phyloP scores from a whole-genome alignment of 495 filamentous ascomycete species.

The Margaritispora aquatica region DNA sequence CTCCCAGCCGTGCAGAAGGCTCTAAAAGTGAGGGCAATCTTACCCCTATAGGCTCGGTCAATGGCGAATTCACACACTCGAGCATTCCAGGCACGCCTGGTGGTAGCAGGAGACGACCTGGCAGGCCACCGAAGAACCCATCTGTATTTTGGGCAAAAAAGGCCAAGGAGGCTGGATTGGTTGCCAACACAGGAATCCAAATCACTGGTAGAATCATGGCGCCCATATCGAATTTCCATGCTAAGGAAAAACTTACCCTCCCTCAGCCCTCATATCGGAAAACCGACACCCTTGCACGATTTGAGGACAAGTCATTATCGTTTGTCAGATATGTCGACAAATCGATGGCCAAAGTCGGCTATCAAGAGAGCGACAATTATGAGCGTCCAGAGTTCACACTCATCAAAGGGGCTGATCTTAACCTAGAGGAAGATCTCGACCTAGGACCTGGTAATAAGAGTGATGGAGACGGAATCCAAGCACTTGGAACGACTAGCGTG shows the following conservation, averaged over 20 bases:
- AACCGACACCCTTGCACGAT: conserved; percentile 45
- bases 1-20: conserved; percentile 17
- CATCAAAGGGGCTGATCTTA: conserved; percentile 68
- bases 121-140: conserved; percentile 41
- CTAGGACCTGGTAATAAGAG: conserved; percentile 46
- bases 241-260: conserved; percentile 54
- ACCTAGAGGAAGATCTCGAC: conserved; percentile 80
- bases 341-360: conserved; percentile 88
- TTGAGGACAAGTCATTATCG: conserved; percentile 49
- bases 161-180: conserved; percentile 23
- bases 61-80: conserved; percentile 15
- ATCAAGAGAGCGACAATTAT: conserved; percentile 88
- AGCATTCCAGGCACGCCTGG: conserved; percentile 22
- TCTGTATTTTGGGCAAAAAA: conserved; percentile 38
- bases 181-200: conserved; percentile 18
- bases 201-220: conserved; percentile 40
- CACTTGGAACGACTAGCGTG: conserved; percentile 35
- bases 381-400: conserved; percentile 68
- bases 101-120: conserved; percentile 34
- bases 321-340: conserved; percentile 68
- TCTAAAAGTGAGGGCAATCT: conserved; percentile 11
- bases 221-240: conserved; percentile 46
- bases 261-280: conserved; percentile 52
- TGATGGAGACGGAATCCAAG: conserved; percentile 55
- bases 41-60: conserved; percentile 15